A percentile compares a stretch with the other conserved stretches of the same genome.
Evolutionary conservation across 2,329 filamentous ascomycete species (phyloP).

Genomic region (Diaporthe caulivora): DNA sequence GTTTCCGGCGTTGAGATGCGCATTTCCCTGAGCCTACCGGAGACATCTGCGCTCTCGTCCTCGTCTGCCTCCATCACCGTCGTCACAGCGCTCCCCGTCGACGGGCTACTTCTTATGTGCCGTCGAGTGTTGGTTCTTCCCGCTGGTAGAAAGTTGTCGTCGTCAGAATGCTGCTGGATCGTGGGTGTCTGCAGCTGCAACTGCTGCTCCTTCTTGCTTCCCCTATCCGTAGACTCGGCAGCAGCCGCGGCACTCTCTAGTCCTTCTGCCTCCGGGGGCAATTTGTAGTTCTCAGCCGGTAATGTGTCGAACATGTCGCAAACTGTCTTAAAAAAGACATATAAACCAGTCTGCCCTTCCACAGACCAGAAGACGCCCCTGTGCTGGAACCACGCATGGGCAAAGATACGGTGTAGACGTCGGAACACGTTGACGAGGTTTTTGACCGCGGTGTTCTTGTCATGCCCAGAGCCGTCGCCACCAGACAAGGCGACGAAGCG

Average conservation of each 20-base stretch:
- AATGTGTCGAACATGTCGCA: constrained; percentile 93
- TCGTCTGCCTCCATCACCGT: constrained; percentile 88
- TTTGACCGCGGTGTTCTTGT: constrained; percentile 75
- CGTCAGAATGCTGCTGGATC: constrained; percentile 48
- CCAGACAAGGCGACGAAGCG: constrained; percentile 73
- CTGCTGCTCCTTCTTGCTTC: constrained; percentile 43
- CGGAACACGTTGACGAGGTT: constrained; percentile 96
- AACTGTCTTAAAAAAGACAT: constrained; percentile 96
- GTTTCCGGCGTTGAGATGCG: constrained; percentile 64
- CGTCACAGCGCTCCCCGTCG: constrained; percentile 81
- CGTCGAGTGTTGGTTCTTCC: constrained; percentile 81
- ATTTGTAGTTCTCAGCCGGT: constrained; percentile 94
- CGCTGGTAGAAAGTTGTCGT: constrained; percentile 66
- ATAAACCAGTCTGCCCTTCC: constrained; percentile 90
- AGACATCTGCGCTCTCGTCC: constrained; percentile 69
- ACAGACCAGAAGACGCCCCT: constrained; percentile 95
- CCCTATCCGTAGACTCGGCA: constrained; percentile 37
- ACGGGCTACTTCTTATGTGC: constrained; percentile 84
- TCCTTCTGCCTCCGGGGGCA: constrained; percentile 93
- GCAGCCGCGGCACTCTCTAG: constrained; percentile 61
- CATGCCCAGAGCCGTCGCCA: constrained; percentile 71
- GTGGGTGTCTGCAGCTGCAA: constrained; percentile 44
- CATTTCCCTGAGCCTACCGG: constrained; percentile 60
- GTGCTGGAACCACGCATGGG: constrained; percentile 99
- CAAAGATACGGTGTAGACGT: constrained; percentile 94